Percentiles rank a stretch among this genome's conserved stretches.
Evolutionary conservation across 331 rosid species (phyloP).

Genomic region (Pyracantha coccinea): DNA sequence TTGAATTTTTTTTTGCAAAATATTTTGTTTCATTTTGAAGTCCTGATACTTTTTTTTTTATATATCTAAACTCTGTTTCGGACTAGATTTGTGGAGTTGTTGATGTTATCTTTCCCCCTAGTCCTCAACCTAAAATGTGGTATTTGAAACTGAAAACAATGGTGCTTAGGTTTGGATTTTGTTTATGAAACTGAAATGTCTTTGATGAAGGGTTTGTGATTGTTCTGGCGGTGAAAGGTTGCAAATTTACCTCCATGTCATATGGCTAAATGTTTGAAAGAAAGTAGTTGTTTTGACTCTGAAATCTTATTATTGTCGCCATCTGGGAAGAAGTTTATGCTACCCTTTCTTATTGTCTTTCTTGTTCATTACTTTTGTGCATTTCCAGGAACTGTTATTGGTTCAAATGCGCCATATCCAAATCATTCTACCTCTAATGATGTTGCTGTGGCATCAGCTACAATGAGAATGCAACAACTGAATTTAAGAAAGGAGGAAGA

Average conservation of each 20-base stretch:
- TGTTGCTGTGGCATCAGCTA: conserved; percentile 27
- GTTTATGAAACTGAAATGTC: not conserved
- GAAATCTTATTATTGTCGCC: not conserved
- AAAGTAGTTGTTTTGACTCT: not conserved
- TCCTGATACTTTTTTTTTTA: not conserved
- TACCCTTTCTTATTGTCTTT: not conserved
- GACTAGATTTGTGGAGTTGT: not conserved
- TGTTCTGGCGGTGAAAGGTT: not conserved
- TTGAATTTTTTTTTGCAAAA: not conserved
- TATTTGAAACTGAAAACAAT: not conserved
- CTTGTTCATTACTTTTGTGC: not conserved
- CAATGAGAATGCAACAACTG: conserved; percentile 26
- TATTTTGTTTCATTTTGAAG: not conserved
- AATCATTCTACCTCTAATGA: conserved; percentile 8
- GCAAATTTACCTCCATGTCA: not conserved
- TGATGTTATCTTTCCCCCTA: not conserved
- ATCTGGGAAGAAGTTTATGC: not conserved
- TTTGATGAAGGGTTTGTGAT: not conserved
- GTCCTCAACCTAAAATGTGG: not conserved
- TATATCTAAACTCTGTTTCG: not conserved
- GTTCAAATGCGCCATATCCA: conserved; percentile 6
- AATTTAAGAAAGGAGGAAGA: conserved; percentile 22
- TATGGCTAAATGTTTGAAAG: not conserved
- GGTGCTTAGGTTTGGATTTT: not conserved
- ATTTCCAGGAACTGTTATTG: conserved; percentile 2